Percentiles rank a stretch among this genome's conserved stretches.
Conservation (phyloP, 352 stramenopile genomes). For the Globisporangium polare region DNA sequence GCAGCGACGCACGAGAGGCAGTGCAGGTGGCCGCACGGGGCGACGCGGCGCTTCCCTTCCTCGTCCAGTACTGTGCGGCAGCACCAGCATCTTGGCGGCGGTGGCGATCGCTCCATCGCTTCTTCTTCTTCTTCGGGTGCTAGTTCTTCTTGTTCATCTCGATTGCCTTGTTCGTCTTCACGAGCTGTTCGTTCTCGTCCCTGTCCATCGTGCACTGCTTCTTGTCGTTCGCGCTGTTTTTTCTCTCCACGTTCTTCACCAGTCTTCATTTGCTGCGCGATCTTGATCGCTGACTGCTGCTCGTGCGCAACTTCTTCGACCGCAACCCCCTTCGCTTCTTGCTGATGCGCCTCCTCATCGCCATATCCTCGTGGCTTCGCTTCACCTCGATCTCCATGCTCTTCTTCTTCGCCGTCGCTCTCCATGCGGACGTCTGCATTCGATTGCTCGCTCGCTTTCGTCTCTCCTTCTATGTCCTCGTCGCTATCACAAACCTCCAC, state of each 20-base stretch:
- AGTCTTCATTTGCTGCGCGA: no score
- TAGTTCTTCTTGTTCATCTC: neutral
- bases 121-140: neutral
- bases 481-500: neutral
- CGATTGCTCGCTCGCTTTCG: neutral
- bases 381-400: no score
- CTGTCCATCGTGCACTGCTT: no score
- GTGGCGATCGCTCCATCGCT: neutral
- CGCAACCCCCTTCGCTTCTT: no score
- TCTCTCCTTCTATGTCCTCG: neutral
- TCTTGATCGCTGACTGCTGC: no score
- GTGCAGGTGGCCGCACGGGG: conserved; percentile 44
- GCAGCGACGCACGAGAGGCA: conserved; percentile 31
- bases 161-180: neutral
- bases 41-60: neutral
- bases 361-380: no score
- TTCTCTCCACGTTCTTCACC: no score
- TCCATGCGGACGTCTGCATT: neutral
- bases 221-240: no score
- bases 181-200: no score
- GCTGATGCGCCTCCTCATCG: no score
- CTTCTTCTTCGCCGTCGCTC: no score
- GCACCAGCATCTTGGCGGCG: conserved; percentile 5
- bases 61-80: neutral
- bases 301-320: no score